These are phyloP conservation scores for Ormosia semicastrata DNA, from an alignment of 306 rosid genomes.

Conservation along the genomic window DNA sequence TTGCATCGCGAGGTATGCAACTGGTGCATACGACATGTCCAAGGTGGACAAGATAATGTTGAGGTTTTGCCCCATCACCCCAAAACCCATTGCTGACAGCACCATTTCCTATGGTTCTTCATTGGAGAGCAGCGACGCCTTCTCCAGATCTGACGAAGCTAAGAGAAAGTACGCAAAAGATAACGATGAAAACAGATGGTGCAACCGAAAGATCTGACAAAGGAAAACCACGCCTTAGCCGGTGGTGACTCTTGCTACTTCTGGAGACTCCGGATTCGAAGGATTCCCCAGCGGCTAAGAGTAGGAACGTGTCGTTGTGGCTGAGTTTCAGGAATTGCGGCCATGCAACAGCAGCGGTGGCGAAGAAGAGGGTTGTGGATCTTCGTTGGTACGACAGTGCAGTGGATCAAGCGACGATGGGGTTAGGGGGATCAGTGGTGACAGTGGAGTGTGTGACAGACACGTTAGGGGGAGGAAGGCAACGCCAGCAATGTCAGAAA, in stretches of 20 bases:
- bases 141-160: constrained; percentile 13
- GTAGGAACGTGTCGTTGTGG: constrained; percentile 26
- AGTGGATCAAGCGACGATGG: constrained; percentile 12
- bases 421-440: constrained; percentile 50
- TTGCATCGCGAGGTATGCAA: too few species aligned
- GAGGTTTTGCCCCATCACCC: constrained; percentile 71
- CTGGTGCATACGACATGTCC: constrained; percentile 40
- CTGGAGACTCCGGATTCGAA: constrained; percentile 62
- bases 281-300: not conserved
- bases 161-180: constrained; percentile 33
- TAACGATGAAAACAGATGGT: constrained; percentile 5
- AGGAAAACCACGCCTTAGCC: not conserved
- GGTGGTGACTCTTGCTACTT: constrained; percentile 55
- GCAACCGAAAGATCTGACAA: constrained; percentile 32
- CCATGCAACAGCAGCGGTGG: not conserved
- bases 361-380: not conserved
- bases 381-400: too few species aligned
- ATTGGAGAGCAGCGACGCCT: constrained; percentile 20
- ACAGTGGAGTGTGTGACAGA: constrained; percentile 69
- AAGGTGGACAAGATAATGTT: constrained; percentile 60
- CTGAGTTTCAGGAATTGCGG: constrained; percentile 32
- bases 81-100: constrained; percentile 50
- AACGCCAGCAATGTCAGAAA: too few species aligned
- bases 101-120: constrained; percentile 23
- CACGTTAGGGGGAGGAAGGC: constrained; percentile 45